These are phyloP conservation scores for Xylaria sp. DNA, from an alignment of 2,329 filamentous ascomycete species.

Conservation along the genomic window DNA sequence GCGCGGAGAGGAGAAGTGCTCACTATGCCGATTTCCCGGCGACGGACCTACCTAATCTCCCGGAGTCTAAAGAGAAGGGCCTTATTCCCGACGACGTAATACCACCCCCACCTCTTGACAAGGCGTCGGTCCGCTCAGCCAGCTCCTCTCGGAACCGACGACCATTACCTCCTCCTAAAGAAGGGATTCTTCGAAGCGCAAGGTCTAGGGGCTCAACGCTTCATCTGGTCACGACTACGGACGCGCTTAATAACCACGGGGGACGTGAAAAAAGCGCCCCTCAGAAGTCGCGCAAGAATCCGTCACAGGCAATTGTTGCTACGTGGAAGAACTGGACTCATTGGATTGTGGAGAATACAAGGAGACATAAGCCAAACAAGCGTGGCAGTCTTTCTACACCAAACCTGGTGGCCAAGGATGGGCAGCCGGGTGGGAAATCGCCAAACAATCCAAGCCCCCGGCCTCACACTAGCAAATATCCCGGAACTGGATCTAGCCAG, in stretches of 20 bases:
- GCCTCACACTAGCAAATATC: conserved; percentile 70
- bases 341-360: conserved; percentile 70
- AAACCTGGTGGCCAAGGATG: conserved; percentile 65
- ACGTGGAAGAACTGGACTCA: conserved; percentile 74
- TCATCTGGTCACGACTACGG: conserved; percentile 79
- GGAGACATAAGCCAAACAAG: conserved; percentile 62
- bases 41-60: conserved; percentile 80
- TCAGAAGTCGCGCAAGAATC: conserved; percentile 65
- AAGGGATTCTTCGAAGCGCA: conserved; percentile 74
- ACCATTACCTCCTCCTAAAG: conserved; percentile 86
- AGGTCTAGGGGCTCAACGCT: conserved; percentile 85
- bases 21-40: conserved; percentile 71
- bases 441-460: conserved; percentile 66
- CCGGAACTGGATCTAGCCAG: conserved; percentile 54
- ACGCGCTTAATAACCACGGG: conserved; percentile 56
- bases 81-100: conserved; percentile 57
- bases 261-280: conserved; percentile 45
- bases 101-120: conserved; percentile 81
- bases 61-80: conserved; percentile 67
- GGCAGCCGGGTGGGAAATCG: conserved; percentile 54
- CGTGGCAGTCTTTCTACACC: conserved; percentile 68
- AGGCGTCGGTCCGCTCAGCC: conserved; percentile 78
- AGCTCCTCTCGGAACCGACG: conserved; percentile 82
- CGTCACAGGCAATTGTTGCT: conserved; percentile 68
- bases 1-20: conserved; percentile 79